phyloP scores from a whole-genome alignment of 106 monocot species.

The Narthecium ossifragum region DNA sequence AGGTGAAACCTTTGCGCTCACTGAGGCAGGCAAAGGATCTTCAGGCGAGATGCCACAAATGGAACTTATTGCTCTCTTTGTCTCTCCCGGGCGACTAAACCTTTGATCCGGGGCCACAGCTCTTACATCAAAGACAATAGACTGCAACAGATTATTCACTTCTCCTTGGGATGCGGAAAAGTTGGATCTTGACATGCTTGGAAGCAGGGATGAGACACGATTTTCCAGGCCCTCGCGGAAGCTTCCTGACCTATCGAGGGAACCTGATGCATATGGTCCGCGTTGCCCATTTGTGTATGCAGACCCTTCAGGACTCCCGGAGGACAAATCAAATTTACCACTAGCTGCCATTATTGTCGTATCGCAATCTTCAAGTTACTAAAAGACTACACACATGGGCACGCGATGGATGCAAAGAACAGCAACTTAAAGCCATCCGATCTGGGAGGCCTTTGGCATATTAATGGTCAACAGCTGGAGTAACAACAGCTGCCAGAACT shows the following conservation, averaged over 20 bases:
- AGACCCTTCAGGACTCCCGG: conserved; percentile 41
- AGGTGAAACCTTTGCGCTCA: conserved; percentile 11
- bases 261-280: conserved; percentile 14
- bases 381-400: not conserved
- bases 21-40: conserved; percentile 19
- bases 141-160: conserved; percentile 22
- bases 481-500: not conserved
- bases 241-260: conserved; percentile 44
- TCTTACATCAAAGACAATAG: conserved; percentile 37
- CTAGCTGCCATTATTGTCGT: conserved; percentile 29
- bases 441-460: not conserved
- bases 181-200: conserved; percentile 22
- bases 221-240: conserved; percentile 39
- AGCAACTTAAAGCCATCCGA: not conserved
- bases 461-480: not conserved
- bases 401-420: not conserved
- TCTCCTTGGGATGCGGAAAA: conserved; percentile 21
- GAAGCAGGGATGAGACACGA: conserved; percentile 13
- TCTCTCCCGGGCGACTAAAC: conserved; percentile 22
- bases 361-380: not conserved
- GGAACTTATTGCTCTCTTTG: conserved; percentile 30
- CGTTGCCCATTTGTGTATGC: conserved; percentile 26
- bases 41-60: conserved; percentile 25
- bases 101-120: conserved; percentile 21
- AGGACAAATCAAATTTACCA: conserved; percentile 37